These are phyloP conservation scores for Odontarrhena argentea DNA, from an alignment of 345 rosid species.

Conservation along the genomic window DNA sequence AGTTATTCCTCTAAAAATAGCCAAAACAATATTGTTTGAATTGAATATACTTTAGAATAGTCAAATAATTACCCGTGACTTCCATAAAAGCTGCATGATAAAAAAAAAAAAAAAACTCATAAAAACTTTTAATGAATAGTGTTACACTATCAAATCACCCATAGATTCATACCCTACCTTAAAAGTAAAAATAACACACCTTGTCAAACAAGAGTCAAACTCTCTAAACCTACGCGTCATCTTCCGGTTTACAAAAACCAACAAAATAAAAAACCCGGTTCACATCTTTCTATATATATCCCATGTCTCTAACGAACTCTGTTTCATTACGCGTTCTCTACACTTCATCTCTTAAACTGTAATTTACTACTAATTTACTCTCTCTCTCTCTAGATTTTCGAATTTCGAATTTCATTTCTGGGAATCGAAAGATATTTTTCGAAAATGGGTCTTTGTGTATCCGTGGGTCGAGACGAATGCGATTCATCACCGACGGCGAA, in stretches of 20 bases:
- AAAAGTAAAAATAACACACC: background rate
- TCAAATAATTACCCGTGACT: constrained; percentile 3
- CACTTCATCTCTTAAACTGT: background rate
- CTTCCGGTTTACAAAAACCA: constrained; percentile 21
- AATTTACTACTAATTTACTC: constrained; percentile 5
- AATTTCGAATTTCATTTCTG: too few relatives aligned
- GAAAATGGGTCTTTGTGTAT: constrained; percentile 67
- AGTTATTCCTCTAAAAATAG: background rate
- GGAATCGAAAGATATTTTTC: too few relatives aligned
- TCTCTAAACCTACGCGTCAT: constrained; percentile 39
- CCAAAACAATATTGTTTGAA: background rate
- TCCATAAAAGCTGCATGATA: background rate
- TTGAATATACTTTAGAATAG: background rate
- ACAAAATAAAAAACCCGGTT: background rate
- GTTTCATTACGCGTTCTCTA: constrained; percentile 29
- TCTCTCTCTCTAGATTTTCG: constrained; percentile 18
- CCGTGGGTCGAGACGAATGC: constrained; percentile 32
- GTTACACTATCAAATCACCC: background rate
- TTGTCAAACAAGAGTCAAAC: constrained; percentile 35
- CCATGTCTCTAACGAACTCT: constrained; percentile 1
- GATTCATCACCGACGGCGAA: constrained; percentile 50
- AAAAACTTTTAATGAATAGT: background rate
- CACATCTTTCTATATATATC: constrained; percentile 22
- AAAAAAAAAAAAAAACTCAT: background rate
- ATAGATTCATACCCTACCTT: background rate